Evolutionary conservation across 208 protist species (phyloP), one percentile per base, ranked within the genome.

Genomic region (Novymonas esmeraldas): DNA sequence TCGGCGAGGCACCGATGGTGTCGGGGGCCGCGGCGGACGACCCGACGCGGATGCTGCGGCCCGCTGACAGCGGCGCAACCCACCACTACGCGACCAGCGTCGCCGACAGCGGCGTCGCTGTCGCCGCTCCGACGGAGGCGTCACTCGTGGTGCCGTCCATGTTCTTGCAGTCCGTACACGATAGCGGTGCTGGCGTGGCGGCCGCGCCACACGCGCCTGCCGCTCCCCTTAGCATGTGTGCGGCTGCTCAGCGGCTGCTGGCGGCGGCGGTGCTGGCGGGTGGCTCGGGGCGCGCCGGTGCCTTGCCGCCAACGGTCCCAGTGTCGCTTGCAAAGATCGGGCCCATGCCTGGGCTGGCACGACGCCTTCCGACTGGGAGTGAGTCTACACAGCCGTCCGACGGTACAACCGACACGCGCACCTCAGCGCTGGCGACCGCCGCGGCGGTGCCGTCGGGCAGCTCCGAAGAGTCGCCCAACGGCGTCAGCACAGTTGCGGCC

Each of bases 111-210:
- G 26, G 26, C 20, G 14, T 20, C 56, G 16, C 38, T 2, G 39
- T 18, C 26, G 26, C n/a, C 9, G 54, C 42, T 20, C 45, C 52
- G 38, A 5, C 20, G 44, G 41, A 51, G 14, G 24, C 41, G n/a
- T 10, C 41, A 0, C 29, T 44, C 1, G 70, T 52, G 28, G 56
- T 14, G 24, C 62, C 26, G n/a, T 18, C 28, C 0, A 64, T 56
- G 3, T 69, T 69, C 41, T 29, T 64, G 38, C 62, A 64, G 36
- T 70, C 70, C 1, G 62, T 69, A 6, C 55, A 68, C 16, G 52
- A 50, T n/a, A 38, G 28, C 38, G 55, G 29, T 22, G 38, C n/a
- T n/a, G n/a, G 13, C 20, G 9, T 61, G 16, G 55, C 38, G 31
- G 55, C 14, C 14, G 51, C 42, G 18, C 33, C 49, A 48, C 48